Evolutionary conservation across 2,329 filamentous ascomycete species (phyloP), one percentile per base, ranked within the genome.

Genomic region (Aspergillus caelatus): DNA sequence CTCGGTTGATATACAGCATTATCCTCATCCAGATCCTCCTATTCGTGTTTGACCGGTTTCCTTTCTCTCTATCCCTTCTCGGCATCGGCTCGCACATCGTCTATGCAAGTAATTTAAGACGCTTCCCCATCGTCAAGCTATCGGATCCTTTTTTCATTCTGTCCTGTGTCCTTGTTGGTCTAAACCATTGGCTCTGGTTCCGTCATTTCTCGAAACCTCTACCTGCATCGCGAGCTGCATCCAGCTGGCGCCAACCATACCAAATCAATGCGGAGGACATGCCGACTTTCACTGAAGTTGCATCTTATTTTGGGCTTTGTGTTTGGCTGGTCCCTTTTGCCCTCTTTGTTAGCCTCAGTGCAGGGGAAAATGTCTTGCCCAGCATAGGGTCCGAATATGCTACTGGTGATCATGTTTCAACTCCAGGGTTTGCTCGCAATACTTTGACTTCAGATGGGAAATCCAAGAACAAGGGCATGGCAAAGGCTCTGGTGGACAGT

Each of bases 171-270:
- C 85, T 98, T 39, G 95, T 99, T 12, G 83, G 97, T 2, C 72
- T 91, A 41, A 97, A 99, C 78, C 95, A 99, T 78, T 97, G 93
- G 80, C 83, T 96, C 57, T 99, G 95, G 94, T 98, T 99, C 84
- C 88, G 87, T 62, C 90, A 98, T 80, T 99, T 99, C 79, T 94
- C 91, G 74, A 87, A 92, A 67, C 82, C 81, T 4, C 74, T 81
- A 12, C 84, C 62, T 81, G 83, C 61, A 16, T 68, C 69, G 10
- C 72, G 71, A 52, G 61, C 62, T 58, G 68, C 68, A 39, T 71
- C 68, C 46, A 75, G 72, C 61, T 78, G 75, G 76, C 73, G 76
- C 36, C 72, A 77, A 56, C 74, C 76, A 6, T 79, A 79, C 64
- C 71, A 78, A 48, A 72, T 76, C 79, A 88, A 76, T 62, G 72